These are phyloP conservation scores for Choanephora cucurbitarum DNA, from an alignment of 371 early-diverging fungal genomes.

Conservation along the genomic window DNA sequence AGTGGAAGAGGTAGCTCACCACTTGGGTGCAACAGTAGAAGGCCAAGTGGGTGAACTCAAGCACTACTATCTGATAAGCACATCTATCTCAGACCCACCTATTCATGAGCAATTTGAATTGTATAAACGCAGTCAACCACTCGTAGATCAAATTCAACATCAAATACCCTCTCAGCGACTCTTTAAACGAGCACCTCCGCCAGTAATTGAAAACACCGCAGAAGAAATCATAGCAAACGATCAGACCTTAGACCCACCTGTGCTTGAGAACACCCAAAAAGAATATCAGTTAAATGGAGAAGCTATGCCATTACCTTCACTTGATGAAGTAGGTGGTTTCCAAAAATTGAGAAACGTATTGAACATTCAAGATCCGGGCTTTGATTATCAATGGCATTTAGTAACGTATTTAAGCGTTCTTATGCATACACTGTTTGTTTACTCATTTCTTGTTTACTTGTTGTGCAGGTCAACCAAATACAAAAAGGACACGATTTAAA, in stretches of 20 bases:
- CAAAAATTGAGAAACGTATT: slow-evolving; percentile 28
- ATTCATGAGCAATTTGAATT: slow-evolving; percentile 4
- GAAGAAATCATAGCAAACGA: too few relatives aligned
- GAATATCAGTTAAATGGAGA: slow-evolving; percentile 16
- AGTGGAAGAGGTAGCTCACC: slow-evolving; percentile 33
- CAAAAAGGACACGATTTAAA: slow-evolving; percentile 85
- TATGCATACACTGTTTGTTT: background rate
- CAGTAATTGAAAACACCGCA: background rate
- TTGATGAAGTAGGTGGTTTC: slow-evolving; percentile 11
- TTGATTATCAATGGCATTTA: slow-evolving; percentile 86
- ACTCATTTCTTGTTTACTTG: background rate
- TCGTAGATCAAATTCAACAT: slow-evolving; percentile 13
- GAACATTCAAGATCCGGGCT: slow-evolving; percentile 76
- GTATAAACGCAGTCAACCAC: background rate
- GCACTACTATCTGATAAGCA: slow-evolving; percentile 66
- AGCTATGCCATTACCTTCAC: slow-evolving; percentile 5
- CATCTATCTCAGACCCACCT: slow-evolving; percentile 12
- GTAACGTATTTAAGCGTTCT: slow-evolving; percentile 33
- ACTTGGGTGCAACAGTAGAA: slow-evolving; percentile 52
- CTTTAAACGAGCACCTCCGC: slow-evolving; percentile 32
- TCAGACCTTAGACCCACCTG: slow-evolving; percentile 1
- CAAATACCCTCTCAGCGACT: slow-evolving; percentile 36
- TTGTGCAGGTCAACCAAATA: slow-evolving; percentile 66
- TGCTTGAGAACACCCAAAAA: slow-evolving; percentile 22
- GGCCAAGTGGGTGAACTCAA: slow-evolving; percentile 70